Evolutionary conservation across 1,139 yeast species (phyloP).

Genomic region (Taiozyma sp.): DNA sequence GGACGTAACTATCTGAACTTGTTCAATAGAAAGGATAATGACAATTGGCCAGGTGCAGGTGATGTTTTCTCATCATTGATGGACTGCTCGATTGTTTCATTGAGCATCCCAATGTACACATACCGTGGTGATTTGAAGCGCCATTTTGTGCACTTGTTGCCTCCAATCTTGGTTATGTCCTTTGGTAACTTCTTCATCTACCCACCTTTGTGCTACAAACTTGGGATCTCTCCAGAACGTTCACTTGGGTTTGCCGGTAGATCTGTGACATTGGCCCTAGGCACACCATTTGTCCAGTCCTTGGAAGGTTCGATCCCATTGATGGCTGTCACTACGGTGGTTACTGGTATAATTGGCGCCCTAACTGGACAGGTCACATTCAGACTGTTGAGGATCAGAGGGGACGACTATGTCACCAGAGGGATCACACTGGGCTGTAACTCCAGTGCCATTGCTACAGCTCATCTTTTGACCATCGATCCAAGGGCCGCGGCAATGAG

Average conservation of each 20-base stretch:
- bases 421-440: conserved; percentile 75
- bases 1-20: conserved; percentile 62
- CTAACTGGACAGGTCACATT: conserved; percentile 55
- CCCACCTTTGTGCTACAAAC: conserved; percentile 60
- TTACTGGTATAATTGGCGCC: conserved; percentile 77
- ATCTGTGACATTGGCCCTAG: conserved; percentile 77
- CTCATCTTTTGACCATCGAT: conserved; percentile 61
- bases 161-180: conserved; percentile 56
- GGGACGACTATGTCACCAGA: conserved; percentile 67
- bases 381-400: conserved; percentile 44
- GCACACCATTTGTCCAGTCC: conserved; percentile 64
- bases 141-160: conserved; percentile 54
- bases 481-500: conserved; percentile 83
- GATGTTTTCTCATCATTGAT: conserved; percentile 65
- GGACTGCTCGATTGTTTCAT: conserved; percentile 73
- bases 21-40: conserved; percentile 36
- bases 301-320: conserved; percentile 66
- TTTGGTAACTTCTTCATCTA: conserved; percentile 60
- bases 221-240: conserved; percentile 57
- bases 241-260: conserved; percentile 77
- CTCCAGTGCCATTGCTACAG: conserved; percentile 82
- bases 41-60: conserved; percentile 74
- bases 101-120: conserved; percentile 74
- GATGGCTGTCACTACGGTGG: conserved; percentile 76
- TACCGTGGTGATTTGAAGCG: conserved; percentile 60